Evolutionary conservation across 257 asterid species (phyloP).

Genomic region (Primulina eburnea): DNA sequence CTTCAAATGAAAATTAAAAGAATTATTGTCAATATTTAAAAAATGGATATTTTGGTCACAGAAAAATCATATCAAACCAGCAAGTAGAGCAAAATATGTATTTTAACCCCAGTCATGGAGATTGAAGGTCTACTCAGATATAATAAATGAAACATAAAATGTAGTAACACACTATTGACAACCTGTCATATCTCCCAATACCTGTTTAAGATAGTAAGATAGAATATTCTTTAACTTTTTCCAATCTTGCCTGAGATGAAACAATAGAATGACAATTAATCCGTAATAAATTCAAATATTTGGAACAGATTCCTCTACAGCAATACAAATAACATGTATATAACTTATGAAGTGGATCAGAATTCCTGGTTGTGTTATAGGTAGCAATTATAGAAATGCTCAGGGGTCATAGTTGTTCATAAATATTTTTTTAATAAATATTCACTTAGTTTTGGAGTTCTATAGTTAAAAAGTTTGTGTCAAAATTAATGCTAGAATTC

Average conservation of each 20-base stretch:
- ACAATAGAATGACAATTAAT: conserved; percentile 23
- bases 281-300: conserved; percentile 14
- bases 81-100: conserved; percentile 13
- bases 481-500: background rate
- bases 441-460: no score
- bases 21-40: background rate
- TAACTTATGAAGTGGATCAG: background rate
- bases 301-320: conserved; percentile 2
- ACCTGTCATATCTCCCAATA: conserved; percentile 38
- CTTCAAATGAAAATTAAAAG: conserved; percentile 35
- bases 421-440: no score
- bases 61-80: background rate
- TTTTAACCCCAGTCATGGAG: conserved; percentile 11
- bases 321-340: background rate
- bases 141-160: conserved; percentile 10
- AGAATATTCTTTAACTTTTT: conserved; percentile 61
- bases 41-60: background rate
- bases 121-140: conserved; percentile 7
- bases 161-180: conserved; percentile 1
- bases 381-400: no score
- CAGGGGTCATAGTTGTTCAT: no score
- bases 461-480: no score
- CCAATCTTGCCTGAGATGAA: conserved; percentile 77
- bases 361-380: background rate
- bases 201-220: conserved; percentile 82